Evolutionary conservation across 441 rosid species (phyloP), one percentile per base, ranked within the genome.

Genomic region (Gossypium schwendimanii): DNA sequence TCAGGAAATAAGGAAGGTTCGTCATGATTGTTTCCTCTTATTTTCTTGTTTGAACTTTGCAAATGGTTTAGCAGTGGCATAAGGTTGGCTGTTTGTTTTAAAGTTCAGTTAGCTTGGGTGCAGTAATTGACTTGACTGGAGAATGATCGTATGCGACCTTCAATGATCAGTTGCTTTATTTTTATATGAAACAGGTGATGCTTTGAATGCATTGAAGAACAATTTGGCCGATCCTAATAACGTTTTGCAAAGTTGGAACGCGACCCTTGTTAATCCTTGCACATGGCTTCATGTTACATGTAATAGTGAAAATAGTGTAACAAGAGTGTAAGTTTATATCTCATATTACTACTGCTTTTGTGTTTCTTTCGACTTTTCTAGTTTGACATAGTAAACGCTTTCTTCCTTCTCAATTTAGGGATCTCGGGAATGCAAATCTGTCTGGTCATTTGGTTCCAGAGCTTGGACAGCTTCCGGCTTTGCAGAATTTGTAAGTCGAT

Each of bases 361-460:
- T 75, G 31, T 2, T 24, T 12, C 17, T 17, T 55, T 44, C 3
- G 10, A 70, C 52, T 15, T 57, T 41, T 10, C 10, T 0, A 61
- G 59, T 64, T 21, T 49, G 64, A 62, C 66, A 23, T 69, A 55
- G 23, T 63, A 57, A 67, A 10, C 26, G 70, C 21, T 8, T 63
- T 49, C 28, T 55, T 11, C 33, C 11, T 41, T 41, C 10, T 41
- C 69, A 49, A 10, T 7, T 73, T 75, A 93, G 98, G 67, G 98
- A 93, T 76, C 97, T 93, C 74, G 97, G 96, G 77, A 89, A 91
- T 82, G 97, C 98, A 7, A 81, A 88, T 84, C 73, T 93, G 33
- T 86, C 98, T 63, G 98, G 98, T 75, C 84, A 45, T 9, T 45
- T 45, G 50, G 50, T 45, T 45, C 14, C n/a, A 45, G 15, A 45